A percentile compares a stretch with the other conserved stretches of the same genome.
phyloP scores from a whole-genome alignment of 2,329 filamentous ascomycete genomes.

The Microascus cirrosus region DNA sequence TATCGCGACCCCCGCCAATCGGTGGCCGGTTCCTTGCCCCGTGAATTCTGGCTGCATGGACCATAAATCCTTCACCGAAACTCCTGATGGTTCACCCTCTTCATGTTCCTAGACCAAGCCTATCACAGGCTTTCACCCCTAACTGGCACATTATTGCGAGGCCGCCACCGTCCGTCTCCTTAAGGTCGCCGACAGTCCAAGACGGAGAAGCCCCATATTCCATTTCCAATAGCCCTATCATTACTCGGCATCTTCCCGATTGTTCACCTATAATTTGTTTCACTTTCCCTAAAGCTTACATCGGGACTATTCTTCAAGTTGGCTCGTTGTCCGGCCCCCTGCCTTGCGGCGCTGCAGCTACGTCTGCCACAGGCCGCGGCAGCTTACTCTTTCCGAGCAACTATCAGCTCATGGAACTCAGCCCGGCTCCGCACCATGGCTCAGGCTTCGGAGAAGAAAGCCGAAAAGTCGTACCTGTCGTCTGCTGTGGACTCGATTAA shows the following conservation, averaged over 20 bases:
- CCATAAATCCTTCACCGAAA: not conserved
- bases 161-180: not conserved
- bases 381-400: not conserved
- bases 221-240: not conserved
- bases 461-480: slow-evolving; percentile 48
- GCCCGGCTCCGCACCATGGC: slow-evolving; percentile 1
- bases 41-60: too few species aligned
- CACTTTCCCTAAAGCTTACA: not conserved
- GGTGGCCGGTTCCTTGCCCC: too few species aligned
- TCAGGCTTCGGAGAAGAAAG: slow-evolving; percentile 30
- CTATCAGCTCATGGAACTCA: not conserved
- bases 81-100: not conserved
- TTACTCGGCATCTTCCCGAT: not conserved
- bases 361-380: slow-evolving; percentile 1
- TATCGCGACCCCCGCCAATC: too few species aligned
- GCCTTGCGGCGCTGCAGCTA: slow-evolving; percentile 1
- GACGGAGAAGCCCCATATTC: not conserved
- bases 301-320: not conserved
- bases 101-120: not conserved
- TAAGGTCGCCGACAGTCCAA: not conserved
- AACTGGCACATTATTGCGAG: not conserved
- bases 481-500: slow-evolving; percentile 53
- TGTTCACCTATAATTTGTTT: not conserved
- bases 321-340: not conserved
- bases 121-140: not conserved